Base-by-base conservation (phyloP, 2,329 filamentous ascomycete genomes). In the Neopestalotiopsis clavispora region DNA sequence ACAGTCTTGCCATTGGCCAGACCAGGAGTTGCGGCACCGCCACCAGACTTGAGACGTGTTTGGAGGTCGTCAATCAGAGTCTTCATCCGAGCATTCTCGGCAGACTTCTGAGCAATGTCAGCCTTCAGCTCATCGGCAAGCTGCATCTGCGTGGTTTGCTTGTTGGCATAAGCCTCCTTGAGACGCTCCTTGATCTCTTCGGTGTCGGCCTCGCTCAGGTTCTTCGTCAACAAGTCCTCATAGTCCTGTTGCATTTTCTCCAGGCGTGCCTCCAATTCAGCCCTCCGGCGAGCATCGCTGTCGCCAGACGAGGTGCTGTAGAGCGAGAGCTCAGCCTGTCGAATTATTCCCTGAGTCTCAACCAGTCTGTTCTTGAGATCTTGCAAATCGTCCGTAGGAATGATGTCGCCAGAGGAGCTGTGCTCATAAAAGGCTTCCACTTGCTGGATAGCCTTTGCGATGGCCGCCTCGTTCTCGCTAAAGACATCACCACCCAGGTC, bases 401-500 rank as follows among this genome's bases (percentile, higher is more conserved):
- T 91, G 17, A 89, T 86, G 76, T 97, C 93, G 67, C 95, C 95
- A 12, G 89, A 85, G 13, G 91, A 87, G 81, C 92, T 93, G 75
- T 94, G 87, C 74, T 94, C 92, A 72, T 94, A 88, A 57, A 98
- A 85, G 13, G 88, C 84, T 74, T 97, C 94, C 38, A 98, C 86
- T 75, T 93, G 91, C 74, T 94, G 90, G 74, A 98, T 95, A 71
- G 94, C 91, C 71, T 92, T 90, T 69, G 93, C 90, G 69, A 99
- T 93, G 65, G 90, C 91, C 72, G 91, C 89, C 80, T 99, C 96
- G 75, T 97, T 97, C 69, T 96, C 93, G 74, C 94, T 97, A 80
- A 98, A 97, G 40, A 97, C 91, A 69, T 98, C 95, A 63, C 92
- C 92, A 59, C 94, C 95, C 42, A 99, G 89, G 77, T 99, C 95